Percentiles rank a stretch among this genome's conserved stretches.
Conservation (phyloP, 2,329 filamentous ascomycete species). For the Xylaria polymorpha region DNA sequence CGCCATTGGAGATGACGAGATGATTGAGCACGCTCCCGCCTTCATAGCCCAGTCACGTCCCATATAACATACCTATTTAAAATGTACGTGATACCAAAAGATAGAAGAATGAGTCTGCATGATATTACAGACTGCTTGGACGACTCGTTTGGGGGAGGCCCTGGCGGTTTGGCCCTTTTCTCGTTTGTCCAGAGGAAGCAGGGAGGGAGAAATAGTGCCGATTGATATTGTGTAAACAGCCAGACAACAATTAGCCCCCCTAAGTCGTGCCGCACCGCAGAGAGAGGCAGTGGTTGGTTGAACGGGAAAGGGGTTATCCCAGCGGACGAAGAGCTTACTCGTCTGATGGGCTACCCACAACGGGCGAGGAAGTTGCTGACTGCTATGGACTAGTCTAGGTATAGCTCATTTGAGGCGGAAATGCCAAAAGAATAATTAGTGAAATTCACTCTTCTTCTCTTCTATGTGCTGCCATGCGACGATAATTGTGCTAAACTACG, state of each 20-base stretch:
- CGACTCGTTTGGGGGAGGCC: slow-evolving; percentile 29
- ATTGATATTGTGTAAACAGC: slow-evolving; percentile 27
- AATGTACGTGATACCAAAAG: slow-evolving; percentile 44
- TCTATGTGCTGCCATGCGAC: not conserved
- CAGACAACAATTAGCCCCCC: not conserved
- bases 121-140: slow-evolving; percentile 33
- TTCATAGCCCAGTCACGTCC: slow-evolving; percentile 33
- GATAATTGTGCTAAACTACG: not conserved
- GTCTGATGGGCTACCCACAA: slow-evolving; percentile 10
- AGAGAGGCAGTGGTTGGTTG: slow-evolving; percentile 19
- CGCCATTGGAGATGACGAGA: slow-evolving; percentile 36
- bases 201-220: slow-evolving; percentile 17
- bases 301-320: slow-evolving; percentile 17
- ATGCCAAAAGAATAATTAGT: slow-evolving; percentile 28
- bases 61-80: slow-evolving; percentile 39
- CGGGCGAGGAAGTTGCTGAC: slow-evolving; percentile 6
- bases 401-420: slow-evolving; percentile 12
- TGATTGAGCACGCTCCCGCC: slow-evolving; percentile 30
- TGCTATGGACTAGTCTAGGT: slow-evolving; percentile 22
- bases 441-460: slow-evolving; percentile 6
- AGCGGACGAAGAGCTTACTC: slow-evolving; percentile 23
- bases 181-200: slow-evolving; percentile 38
- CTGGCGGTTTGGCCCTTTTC: slow-evolving; percentile 30
- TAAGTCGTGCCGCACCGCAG: not conserved
- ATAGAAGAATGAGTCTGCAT: slow-evolving; percentile 38